A percentile compares a stretch with the other conserved stretches of the same genome.
phyloP scores from a whole-genome alignment of 2,329 filamentous ascomycete species.

The Diaporthe batatas region DNA sequence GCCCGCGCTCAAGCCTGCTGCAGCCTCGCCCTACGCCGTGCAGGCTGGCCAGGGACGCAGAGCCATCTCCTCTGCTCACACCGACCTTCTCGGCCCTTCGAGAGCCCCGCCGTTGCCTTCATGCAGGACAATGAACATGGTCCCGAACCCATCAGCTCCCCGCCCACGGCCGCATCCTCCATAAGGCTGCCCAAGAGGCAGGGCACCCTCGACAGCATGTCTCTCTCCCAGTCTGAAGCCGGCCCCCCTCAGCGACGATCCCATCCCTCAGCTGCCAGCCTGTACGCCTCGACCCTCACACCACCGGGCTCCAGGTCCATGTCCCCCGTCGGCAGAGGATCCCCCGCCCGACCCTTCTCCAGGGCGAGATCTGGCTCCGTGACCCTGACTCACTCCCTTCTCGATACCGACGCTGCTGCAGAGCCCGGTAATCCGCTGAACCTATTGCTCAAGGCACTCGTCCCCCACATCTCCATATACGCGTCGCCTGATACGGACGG shows the following conservation, averaged over 20 bases:
- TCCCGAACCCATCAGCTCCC: conserved; percentile 52
- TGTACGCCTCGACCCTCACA: conserved; percentile 76
- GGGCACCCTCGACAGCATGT: conserved; percentile 63
- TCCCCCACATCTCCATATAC: conserved; percentile 88
- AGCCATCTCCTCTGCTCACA: conserved; percentile 19
- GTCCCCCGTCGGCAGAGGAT: conserved; percentile 73
- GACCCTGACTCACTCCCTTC: conserved; percentile 57
- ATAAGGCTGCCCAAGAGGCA: conserved; percentile 73
- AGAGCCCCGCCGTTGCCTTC: conserved; percentile 36
- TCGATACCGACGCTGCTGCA: conserved; percentile 58
- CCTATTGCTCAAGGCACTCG: conserved; percentile 86
- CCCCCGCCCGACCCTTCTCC: conserved; percentile 68
- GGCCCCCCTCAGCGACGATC: conserved; percentile 67
- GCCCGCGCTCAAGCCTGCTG: conserved; percentile 11
- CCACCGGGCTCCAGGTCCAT: conserved; percentile 76
- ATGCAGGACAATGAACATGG: conserved; percentile 43
- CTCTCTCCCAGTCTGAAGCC: conserved; percentile 63
- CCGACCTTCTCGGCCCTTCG: not conserved
- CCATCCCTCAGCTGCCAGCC: conserved; percentile 70
- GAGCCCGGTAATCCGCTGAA: conserved; percentile 68
- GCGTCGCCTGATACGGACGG: conserved; percentile 89
- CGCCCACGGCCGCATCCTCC: conserved; percentile 74
- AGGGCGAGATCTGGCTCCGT: conserved; percentile 69
- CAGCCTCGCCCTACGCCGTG: conserved; percentile 6
- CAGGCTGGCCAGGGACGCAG: conserved; percentile 23